Conservation (phyloP, 2,329 filamentous ascomycete genomes). For the Fonsecaea erecta region DNA sequence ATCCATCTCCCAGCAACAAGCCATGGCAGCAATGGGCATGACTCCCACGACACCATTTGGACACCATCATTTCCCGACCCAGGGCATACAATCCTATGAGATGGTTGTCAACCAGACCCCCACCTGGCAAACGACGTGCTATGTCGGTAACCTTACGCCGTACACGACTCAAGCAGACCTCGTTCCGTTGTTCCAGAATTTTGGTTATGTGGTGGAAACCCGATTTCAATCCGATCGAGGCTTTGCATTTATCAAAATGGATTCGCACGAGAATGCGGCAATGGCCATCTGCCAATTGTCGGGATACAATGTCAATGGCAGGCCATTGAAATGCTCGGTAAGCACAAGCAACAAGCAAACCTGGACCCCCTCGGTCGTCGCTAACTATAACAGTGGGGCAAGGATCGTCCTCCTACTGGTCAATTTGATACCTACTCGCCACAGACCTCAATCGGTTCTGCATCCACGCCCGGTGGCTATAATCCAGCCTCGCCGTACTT, state of each 20-base stretch:
- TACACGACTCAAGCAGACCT: constrained; percentile 97
- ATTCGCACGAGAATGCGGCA: constrained; percentile 94
- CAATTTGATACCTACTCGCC: constrained; percentile 83
- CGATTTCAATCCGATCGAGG: constrained; percentile 97
- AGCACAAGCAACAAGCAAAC: constrained; percentile 51
- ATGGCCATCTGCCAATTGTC: constrained; percentile 99
- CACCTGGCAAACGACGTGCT: constrained; percentile 97
- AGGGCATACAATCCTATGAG: constrained; percentile 95
- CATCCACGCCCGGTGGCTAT: constrained; percentile 68
- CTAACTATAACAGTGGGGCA: constrained; percentile 78
- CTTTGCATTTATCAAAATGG: constrained; percentile 99
- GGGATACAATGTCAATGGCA: constrained; percentile 96
- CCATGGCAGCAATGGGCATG: constrained; percentile 97
- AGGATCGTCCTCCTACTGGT: constrained; percentile 89
- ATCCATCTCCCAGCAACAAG: constrained; percentile 95
- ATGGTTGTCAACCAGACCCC: constrained; percentile 96
- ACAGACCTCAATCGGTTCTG: constrained; percentile 73
- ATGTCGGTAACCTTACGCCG: constrained; percentile 95
- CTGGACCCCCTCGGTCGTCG: constrained; percentile 32
- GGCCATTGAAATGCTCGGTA: constrained; percentile 98
- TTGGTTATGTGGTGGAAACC: constrained; percentile 95
- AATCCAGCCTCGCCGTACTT: constrained; percentile 84
- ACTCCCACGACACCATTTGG: constrained; percentile 95
- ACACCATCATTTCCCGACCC: constrained; percentile 96
- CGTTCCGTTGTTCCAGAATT: constrained; percentile 98